Conservation (phyloP, 2,329 filamentous ascomycete genomes). For the Phialophora expanda region DNA sequence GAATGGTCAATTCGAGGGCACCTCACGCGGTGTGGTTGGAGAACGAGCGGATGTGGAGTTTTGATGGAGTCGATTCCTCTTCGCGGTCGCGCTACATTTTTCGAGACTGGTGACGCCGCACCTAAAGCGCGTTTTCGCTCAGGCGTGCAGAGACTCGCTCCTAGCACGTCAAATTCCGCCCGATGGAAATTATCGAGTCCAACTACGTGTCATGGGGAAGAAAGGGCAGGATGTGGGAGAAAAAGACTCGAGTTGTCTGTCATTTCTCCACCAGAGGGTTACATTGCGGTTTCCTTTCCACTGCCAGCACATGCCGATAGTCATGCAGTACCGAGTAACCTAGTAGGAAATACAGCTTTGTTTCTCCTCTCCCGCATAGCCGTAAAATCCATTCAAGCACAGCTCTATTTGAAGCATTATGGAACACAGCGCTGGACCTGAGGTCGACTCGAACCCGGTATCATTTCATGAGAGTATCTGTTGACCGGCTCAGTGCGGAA, state of each 20-base stretch:
- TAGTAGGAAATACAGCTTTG: background rate
- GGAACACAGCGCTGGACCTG: background rate
- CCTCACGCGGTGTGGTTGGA: slow-evolving; percentile 24
- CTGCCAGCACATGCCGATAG: background rate
- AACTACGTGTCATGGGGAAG: slow-evolving; percentile 4
- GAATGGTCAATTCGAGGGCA: slow-evolving; percentile 9
- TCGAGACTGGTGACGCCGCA: slow-evolving; percentile 8
- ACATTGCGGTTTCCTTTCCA: slow-evolving; percentile 15
- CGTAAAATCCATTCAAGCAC: background rate
- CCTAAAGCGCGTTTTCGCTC: slow-evolving; percentile 12
- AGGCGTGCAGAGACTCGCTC: slow-evolving; percentile 4
- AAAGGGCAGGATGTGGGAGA: slow-evolving; percentile 6
- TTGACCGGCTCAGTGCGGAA: slow-evolving; percentile 12
- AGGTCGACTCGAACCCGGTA: background rate
- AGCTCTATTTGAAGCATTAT: background rate
- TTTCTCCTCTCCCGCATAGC: background rate
- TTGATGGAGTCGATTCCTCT: background rate
- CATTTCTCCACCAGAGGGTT: slow-evolving; percentile 17
- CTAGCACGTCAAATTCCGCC: slow-evolving; percentile 8
- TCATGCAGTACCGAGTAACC: background rate
- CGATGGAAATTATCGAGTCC: slow-evolving; percentile 4
- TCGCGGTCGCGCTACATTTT: slow-evolving; percentile 21
- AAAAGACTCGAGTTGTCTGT: slow-evolving; percentile 6
- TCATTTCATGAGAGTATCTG: background rate
- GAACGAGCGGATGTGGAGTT: slow-evolving; percentile 8